Evolutionary conservation across 2,329 filamentous ascomycete genomes (phyloP).

Genomic region (Phialocephala sp.): DNA sequence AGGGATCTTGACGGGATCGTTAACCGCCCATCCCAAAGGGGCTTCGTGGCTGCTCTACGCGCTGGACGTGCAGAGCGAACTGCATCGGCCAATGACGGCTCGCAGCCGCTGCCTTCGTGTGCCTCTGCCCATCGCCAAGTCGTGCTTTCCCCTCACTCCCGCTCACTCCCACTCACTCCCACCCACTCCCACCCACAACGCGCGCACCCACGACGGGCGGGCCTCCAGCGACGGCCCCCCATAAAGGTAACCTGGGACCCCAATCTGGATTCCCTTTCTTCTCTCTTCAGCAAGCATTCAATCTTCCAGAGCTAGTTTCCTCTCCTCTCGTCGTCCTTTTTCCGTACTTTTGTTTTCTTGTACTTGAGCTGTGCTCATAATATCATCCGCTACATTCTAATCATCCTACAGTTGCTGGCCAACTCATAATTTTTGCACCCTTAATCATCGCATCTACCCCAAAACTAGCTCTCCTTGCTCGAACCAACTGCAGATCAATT

Average conservation of each 20-base stretch:
- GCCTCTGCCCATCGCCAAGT: constrained; percentile 17
- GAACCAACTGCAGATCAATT: constrained; percentile 45
- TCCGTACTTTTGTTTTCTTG: constrained; percentile 44
- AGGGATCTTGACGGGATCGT: too few relatives aligned
- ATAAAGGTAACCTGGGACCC: constrained; percentile 40
- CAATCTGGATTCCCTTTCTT: constrained; percentile 35
- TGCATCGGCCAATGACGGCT: constrained; percentile 2
- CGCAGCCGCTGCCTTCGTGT: neutral
- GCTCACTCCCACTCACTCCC: neutral
- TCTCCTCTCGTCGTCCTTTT: constrained; percentile 54
- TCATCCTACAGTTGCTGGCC: constrained; percentile 54
- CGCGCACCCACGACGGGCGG: constrained; percentile 21
- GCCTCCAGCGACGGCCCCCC: constrained; percentile 30
- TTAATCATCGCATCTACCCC: constrained; percentile 48
- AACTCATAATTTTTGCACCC: constrained; percentile 62
- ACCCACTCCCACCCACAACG: constrained; percentile 7
- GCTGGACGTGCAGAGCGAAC: neutral
- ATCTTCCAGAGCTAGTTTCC: constrained; percentile 57
- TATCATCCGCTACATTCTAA: constrained; percentile 44
- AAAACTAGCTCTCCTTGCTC: constrained; percentile 47
- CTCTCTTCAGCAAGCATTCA: constrained; percentile 70
- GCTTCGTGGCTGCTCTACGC: neutral
- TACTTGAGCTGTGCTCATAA: constrained; percentile 62
- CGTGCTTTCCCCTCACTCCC: constrained; percentile 9
- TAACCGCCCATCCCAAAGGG: neutral